Evolutionary conservation across 2,329 filamentous ascomycete genomes (phyloP), one percentile per base, ranked within the genome.

Genomic region (Pseudocercospora cruenta): DNA sequence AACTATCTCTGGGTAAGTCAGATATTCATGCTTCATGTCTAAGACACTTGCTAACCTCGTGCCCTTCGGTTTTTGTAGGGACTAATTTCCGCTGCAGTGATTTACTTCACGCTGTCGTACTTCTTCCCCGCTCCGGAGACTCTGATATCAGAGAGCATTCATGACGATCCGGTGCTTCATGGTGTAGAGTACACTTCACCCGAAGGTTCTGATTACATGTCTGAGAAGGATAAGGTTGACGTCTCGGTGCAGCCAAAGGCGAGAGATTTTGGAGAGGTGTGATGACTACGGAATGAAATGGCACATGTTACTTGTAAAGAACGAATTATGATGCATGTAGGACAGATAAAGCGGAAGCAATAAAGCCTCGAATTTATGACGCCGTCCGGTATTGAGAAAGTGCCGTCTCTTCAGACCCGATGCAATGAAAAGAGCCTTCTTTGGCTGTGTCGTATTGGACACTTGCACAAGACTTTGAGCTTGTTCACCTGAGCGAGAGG

Each of bases 1-100:
- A 87, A 88, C n/a, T 91, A 88, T 85, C 73, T 90, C 19, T 82
- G 89, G 58, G 28, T 31, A 31, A 31, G 28, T 31, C 28, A 7
- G 3, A 31, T 31, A 9, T 6, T 31, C 28, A 31, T 1, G 28
- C 28, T 7, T 31, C 28, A 8, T 31, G 28, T 31, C 4, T 31
- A 31, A 31, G 28, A 31, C 28, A 31, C 28, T 31, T 31, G 28
- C 28, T 31, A 31, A 31, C 28, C 28, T 31, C 28, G 28, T 31
- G 6, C 28, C 28, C 28, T 31, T 31, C 28, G 28, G 28, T 31
- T 31, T 31, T 31, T 31, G 28, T 31, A 31, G 28, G 88, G 88
- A 0, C 90, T 90, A 68, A 78, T 83, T 9, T 80, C 76, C 0
- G 87, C 86, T 7, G 83, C 85, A 21, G 58, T 87, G 2, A 80